These are phyloP conservation scores for Hydnomerulius pinastri DNA, from an alignment of 768 basidiomycete genomes.

Conservation along the genomic window DNA sequence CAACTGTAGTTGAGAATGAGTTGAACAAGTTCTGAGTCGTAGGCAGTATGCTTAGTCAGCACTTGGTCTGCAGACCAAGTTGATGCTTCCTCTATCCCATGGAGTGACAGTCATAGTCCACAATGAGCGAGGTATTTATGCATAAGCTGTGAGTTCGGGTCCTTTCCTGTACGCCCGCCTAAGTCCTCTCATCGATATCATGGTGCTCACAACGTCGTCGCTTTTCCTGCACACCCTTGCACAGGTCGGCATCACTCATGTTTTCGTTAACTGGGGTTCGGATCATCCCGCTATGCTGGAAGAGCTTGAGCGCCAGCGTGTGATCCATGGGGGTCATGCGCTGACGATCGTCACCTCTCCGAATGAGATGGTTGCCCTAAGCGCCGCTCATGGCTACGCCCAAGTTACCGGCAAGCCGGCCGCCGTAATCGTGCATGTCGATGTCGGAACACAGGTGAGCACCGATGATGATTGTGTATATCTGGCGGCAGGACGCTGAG, in stretches of 20 bases:
- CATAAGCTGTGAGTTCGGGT: not conserved
- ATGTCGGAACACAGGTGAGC: conserved; percentile 65
- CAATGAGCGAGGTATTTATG: not conserved
- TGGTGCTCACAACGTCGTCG: conserved; percentile 60
- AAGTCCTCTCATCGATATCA: not conserved
- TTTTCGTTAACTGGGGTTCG: conserved; percentile 77
- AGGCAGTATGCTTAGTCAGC: no score
- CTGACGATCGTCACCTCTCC: conserved; percentile 67
- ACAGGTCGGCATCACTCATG: conserved; percentile 63
- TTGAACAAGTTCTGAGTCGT: no score
- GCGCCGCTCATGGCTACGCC: conserved; percentile 70
- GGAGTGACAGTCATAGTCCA: not conserved
- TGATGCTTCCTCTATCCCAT: not conserved
- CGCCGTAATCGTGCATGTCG: conserved; percentile 74
- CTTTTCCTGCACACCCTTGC: conserved; percentile 58
- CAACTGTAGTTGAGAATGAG: no score
- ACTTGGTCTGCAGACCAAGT: not conserved
- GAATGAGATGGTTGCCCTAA: conserved; percentile 77
- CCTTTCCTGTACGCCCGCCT: no score
- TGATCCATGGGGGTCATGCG: conserved; percentile 34
- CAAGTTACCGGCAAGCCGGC: conserved; percentile 67
- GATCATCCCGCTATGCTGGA: conserved; percentile 75
- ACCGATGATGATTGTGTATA: not conserved
- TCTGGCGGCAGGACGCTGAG: not conserved
- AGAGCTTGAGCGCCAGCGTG: conserved; percentile 60